Percentiles rank a stretch among this genome's conserved stretches.
Evolutionary conservation across 345 rosid genomes (phyloP).

Genomic region (Corchorus olitorius): DNA sequence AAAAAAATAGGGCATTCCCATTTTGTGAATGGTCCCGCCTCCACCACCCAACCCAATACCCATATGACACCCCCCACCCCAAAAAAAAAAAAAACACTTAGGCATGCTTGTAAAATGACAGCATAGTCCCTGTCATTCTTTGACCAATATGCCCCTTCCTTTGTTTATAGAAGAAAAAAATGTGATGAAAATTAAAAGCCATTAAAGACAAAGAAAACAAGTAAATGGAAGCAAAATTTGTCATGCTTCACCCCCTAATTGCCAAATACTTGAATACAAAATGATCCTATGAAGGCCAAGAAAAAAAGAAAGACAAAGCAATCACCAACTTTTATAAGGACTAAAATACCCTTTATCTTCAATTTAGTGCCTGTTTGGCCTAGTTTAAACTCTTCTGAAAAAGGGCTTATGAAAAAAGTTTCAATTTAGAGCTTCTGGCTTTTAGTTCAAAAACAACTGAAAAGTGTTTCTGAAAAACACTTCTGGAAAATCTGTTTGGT

Average conservation of each 20-base stretch:
- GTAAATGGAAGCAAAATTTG: background rate
- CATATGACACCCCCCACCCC: background rate
- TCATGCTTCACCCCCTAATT: background rate
- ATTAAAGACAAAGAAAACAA: background rate
- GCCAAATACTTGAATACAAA: background rate
- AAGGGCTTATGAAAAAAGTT: too few species aligned
- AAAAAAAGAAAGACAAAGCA: constrained; percentile 2
- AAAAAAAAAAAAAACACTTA: background rate
- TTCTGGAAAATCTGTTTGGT: too few species aligned
- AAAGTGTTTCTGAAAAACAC: too few species aligned
- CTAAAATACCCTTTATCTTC: background rate
- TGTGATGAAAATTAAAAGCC: background rate
- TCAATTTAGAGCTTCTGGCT: too few species aligned
- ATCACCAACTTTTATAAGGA: background rate
- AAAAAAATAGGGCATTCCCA: background rate
- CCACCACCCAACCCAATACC: background rate
- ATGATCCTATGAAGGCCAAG: background rate
- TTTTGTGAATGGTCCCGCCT: background rate
- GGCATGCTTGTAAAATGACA: constrained; percentile 3
- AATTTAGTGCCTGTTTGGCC: too few species aligned
- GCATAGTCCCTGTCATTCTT: background rate
- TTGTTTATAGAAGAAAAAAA: background rate
- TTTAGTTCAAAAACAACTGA: too few species aligned
- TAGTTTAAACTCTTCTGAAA: too few species aligned
- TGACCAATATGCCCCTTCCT: background rate